phyloP scores from a whole-genome alignment of 192 early-diverging fungal genomes.

The Dissophora globulifera region DNA sequence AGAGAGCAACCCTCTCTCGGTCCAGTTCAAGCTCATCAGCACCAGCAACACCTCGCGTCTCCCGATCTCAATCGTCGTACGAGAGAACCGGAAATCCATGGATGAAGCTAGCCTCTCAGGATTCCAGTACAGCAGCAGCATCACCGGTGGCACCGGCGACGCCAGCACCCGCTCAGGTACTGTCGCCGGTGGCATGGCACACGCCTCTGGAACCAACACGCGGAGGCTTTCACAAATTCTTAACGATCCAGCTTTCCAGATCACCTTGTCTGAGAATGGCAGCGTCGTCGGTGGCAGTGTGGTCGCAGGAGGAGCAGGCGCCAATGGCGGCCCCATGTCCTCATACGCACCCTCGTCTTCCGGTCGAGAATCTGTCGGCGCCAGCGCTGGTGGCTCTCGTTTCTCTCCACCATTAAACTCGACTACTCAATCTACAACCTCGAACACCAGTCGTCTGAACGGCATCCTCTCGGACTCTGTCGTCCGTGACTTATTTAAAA shows the following conservation, averaged over 20 bases:
- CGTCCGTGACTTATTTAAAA: constrained; percentile 68
- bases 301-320: no score
- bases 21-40: constrained; percentile 31
- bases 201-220: background rate
- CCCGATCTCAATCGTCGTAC: constrained; percentile 23
- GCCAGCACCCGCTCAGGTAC: no score
- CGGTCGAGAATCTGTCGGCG: constrained; percentile 19
- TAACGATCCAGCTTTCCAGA: constrained; percentile 44
- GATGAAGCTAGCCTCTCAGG: constrained; percentile 22
- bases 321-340: constrained; percentile 8
- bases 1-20: constrained; percentile 21
- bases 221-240: constrained; percentile 42
- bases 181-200: no score
- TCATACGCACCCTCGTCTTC: constrained; percentile 28
- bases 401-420: constrained; percentile 3
- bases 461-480: constrained; percentile 67
- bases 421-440: constrained; percentile 32
- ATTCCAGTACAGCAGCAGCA: constrained; percentile 4
- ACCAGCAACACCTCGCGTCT: constrained; percentile 20
- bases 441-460: constrained; percentile 66
- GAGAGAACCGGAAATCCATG: constrained; percentile 3
- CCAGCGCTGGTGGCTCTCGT: background rate
- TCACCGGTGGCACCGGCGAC: no score
- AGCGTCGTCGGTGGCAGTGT: no score
- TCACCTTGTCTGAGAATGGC: constrained; percentile 14